Base-by-base conservation (phyloP, 257 asterid species). In the Rubia yunnanensis region DNA sequence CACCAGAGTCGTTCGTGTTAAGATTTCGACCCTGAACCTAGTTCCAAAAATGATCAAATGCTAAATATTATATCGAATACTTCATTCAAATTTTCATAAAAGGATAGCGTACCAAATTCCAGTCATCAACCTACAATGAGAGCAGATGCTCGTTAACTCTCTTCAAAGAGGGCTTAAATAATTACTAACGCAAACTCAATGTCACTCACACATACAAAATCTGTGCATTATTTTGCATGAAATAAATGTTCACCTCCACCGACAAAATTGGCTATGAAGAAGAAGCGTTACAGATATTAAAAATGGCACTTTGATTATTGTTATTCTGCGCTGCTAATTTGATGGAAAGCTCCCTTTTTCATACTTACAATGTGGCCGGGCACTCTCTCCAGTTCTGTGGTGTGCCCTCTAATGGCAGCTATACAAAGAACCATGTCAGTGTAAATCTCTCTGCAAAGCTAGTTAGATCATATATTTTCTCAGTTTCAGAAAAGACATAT, bases 331-430 rank as follows among this genome's bases (percentile, higher is more conserved):
- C 68, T 61, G 70, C 66, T 73, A 68, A 65, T 49, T 63, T 75
- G 18, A 57, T 39, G 49, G 72, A 76, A 68, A 73, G 70, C 83
- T 70, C 79, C 52, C 20, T 44, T 14, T 78, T 63, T 80, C 83
- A 70, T 87, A 82, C 89, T 87, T 87, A 87, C 95, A 90, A 77
- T 76, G 73, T 72, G 74, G 72, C 74, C 56, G 73, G 65, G 67
- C 78, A 15, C 68, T 73, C 78, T 68, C 64, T 77, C 69, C 78
- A 68, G 70, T 65, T 64, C 66, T 70, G 69, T 36, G 70, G 73
- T 27, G 73, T 31, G 72, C 79, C 81, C 79, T 74, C 73, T 73
- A 57, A 72, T 71, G 72, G 82, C 79, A 82, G 72, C 95, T 85
- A 83, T 81, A 84, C 88, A 84, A 60, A 72, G 63, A 58, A 66